A percentile compares a stretch with the other conserved stretches of the same genome.
Evolutionary conservation across 2,329 filamentous ascomycete genomes (phyloP).

Genomic region (Epichloe scottii): DNA sequence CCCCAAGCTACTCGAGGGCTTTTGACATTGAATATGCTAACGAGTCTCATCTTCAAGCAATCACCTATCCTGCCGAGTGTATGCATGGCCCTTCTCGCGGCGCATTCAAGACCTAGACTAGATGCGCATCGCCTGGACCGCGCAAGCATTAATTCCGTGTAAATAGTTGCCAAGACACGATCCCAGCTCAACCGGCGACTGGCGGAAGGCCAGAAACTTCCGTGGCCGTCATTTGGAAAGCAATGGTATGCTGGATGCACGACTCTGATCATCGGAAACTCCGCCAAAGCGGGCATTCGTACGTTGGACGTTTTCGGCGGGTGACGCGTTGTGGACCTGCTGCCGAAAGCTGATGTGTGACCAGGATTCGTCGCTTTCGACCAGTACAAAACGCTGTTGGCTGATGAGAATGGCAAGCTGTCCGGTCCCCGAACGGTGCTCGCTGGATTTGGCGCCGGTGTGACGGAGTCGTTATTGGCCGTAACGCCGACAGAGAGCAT

Average conservation of each 20-base stretch:
- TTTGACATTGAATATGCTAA: neutral
- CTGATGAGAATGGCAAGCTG: conserved; percentile 75
- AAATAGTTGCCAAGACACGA: conserved; percentile 77
- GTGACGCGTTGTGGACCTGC: neutral
- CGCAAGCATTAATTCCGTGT: neutral
- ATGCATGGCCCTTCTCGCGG: conserved; percentile 21
- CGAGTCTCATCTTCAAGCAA: conserved; percentile 32
- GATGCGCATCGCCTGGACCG: neutral
- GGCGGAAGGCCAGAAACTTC: conserved; percentile 71
- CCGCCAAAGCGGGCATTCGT: conserved; percentile 90
- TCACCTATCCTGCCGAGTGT: conserved; percentile 93
- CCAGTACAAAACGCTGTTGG: conserved; percentile 74
- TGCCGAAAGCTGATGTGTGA: conserved; percentile 7
- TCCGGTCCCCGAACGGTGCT: conserved; percentile 84
- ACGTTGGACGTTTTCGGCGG: conserved; percentile 23
- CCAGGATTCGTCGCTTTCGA: conserved; percentile 81
- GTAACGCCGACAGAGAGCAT: conserved; percentile 97
- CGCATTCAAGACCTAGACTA: neutral
- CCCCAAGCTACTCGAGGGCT: no score
- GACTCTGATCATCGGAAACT: conserved; percentile 92
- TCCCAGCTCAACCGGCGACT: conserved; percentile 84
- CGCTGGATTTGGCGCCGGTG: conserved; percentile 86
- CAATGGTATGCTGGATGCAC: conserved; percentile 99
- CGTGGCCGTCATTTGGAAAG: conserved; percentile 83
- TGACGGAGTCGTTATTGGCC: conserved; percentile 84